Evolutionary conservation across 768 basidiomycete genomes (phyloP), one percentile per base, ranked within the genome.

Genomic region (Cystobasidium ongulense): DNA sequence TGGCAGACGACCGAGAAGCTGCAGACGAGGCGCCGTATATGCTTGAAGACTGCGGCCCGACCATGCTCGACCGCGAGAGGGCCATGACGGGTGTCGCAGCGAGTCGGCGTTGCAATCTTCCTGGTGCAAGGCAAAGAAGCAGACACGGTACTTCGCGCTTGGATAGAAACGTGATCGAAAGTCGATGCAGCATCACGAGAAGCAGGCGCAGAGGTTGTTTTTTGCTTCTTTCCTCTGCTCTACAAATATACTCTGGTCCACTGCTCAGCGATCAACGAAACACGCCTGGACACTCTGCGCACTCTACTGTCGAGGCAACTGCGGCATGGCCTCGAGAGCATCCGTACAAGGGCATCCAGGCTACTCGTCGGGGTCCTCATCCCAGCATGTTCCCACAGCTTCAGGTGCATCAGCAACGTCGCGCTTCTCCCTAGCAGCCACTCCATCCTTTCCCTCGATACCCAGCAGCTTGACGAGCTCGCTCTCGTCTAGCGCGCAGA

Each of bases 1-100:
- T 61, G 1, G 76, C 67, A 11, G 75, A 76, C 0, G 75, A 76
- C 15, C 70, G 39, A 43, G 65, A 63, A 1, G 73, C 68, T 36
- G 54, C 68, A 27, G 57, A 59, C 11, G 57, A 59, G 25, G 57
- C 57, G 33, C 57, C 57, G 33, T 59, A 59, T 27, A 59, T 35
- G 46, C 57, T 59, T 50, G 57, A 59, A 29, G 57, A 27, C 7
- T 3, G 21, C 1, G 53, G 35, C 53, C 15, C 52, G 10, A 53
- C 68, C 33, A 71, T 71, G 18, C 50, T 54, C 10, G 36, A 29
- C 33, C 38, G 65, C 29, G 38, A 15, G 38, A 41, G 21, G 13
- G 65, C 65, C 65, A 67, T 67, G 43, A 10, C 31, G 39, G 23
- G 31, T 2, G 57, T 29, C 29, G 29, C 4, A 38, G 21, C 35